Evolutionary conservation across 768 basidiomycete genomes (phyloP).

Genomic region (Exidia glandulosa): DNA sequence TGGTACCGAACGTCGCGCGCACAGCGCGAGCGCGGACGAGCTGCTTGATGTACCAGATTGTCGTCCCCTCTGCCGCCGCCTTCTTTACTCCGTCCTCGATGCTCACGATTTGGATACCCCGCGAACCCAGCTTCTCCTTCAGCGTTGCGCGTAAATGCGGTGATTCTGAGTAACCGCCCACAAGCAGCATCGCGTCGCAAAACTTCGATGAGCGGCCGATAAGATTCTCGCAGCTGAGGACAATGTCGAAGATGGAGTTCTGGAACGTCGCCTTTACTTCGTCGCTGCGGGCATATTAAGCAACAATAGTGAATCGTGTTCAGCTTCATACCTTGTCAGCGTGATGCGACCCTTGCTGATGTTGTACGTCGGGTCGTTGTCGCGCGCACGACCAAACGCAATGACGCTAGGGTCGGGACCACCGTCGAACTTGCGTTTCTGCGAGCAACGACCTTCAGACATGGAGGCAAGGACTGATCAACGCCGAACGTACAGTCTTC

Average conservation of each 20-base stretch:
- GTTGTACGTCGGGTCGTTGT: slow-evolving; percentile 2
- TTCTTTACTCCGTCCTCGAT: neutral
- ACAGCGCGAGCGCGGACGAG: neutral
- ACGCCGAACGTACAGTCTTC: slow-evolving; percentile 2
- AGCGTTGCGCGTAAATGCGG: neutral
- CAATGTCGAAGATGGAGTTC: neutral
- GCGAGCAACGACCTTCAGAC: neutral
- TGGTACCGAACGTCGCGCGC: neutral
- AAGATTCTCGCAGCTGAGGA: neutral
- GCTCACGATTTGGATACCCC: neutral
- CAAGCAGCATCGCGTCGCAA: neutral
- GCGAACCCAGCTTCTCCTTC: neutral
- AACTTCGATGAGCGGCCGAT: neutral
- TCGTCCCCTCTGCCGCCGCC: neutral
- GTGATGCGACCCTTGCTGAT: slow-evolving; percentile 1
- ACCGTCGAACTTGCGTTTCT: slow-evolving; percentile 4
- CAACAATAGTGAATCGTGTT: neutral
- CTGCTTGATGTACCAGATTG: slow-evolving; percentile 1
- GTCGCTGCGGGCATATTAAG: neutral
- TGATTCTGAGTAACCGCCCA: neutral
- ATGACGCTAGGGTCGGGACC: neutral
- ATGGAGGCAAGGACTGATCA: neutral
- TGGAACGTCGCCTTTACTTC: neutral
- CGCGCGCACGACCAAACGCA: slow-evolving; percentile 2
- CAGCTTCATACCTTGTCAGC: neutral